Evolutionary conservation across 2,329 filamentous ascomycete genomes (phyloP).

Genomic region (Sclerotinia spermophila): DNA sequence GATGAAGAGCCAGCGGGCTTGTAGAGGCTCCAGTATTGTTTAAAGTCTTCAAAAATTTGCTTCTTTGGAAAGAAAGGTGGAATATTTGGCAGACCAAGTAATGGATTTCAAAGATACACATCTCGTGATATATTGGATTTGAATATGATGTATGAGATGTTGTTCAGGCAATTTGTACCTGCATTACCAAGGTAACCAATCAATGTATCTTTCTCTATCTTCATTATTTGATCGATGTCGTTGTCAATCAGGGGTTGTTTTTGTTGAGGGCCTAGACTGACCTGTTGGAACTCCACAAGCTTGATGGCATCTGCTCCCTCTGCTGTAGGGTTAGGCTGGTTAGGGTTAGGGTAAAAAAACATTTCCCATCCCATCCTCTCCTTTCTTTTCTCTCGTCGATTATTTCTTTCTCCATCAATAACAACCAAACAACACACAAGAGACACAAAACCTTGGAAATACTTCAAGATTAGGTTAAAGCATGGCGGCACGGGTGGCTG

Average conservation of each 20-base stretch:
- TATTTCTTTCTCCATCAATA: not conserved
- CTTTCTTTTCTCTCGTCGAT: not conserved
- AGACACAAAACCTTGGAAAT: not conserved
- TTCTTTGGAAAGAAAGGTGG: not conserved
- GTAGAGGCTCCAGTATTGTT: not conserved
- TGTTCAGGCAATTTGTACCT: not conserved
- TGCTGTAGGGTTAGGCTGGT: too few species aligned
- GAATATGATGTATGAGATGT: not conserved
- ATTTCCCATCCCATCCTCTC: too few species aligned
- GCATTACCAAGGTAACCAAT: not conserved
- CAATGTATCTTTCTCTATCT: not conserved
- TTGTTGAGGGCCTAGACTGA: not conserved
- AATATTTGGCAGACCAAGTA: not conserved
- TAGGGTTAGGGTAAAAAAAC: too few species aligned
- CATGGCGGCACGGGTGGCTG: not conserved
- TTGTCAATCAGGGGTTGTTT: not conserved
- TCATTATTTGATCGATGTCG: not conserved
- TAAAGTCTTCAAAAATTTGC: not conserved
- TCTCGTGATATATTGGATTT: not conserved
- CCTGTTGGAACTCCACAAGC: not conserved
- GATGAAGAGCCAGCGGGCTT: not conserved
- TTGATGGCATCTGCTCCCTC: not conserved
- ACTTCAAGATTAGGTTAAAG: not conserved
- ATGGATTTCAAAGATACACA: not conserved
- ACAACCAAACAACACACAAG: not conserved